Percentiles rank a stretch among this genome's conserved stretches.
These are phyloP conservation scores for Colletotrichum sp. DNA, from an alignment of 2,329 filamentous ascomycete species.

Conservation along the genomic window DNA sequence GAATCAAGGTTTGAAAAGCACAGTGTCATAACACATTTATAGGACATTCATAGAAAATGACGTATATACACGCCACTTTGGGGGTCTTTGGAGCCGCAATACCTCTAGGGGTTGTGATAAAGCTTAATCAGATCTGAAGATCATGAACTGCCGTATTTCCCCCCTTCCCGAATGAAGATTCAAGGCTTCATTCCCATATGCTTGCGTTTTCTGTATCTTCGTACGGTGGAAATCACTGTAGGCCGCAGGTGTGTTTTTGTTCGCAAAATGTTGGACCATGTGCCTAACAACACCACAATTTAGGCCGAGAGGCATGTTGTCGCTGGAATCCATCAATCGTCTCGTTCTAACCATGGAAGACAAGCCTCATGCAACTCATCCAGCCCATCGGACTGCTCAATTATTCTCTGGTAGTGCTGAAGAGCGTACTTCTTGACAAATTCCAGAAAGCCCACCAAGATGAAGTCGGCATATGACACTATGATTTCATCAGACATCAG, in stretches of 20 bases:
- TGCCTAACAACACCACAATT: background rate
- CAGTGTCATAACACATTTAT: background rate
- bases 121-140: background rate
- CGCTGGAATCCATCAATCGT: background rate
- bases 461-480: constrained; percentile 59
- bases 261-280: background rate
- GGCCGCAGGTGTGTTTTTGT: background rate
- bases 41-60: background rate
- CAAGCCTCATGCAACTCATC: background rate
- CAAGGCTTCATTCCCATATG: background rate
- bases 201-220: background rate
- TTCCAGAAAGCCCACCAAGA: constrained; percentile 54
- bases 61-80: background rate
- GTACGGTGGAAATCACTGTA: background rate
- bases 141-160: background rate
- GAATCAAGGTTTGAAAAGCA: background rate
- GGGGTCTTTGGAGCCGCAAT: background rate
- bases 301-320: background rate
- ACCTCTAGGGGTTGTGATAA: background rate
- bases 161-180: background rate
- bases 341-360: background rate
- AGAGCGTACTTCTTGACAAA: constrained; percentile 40
- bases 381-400: background rate
- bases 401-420: background rate
- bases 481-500: background rate